phyloP scores from a whole-genome alignment of 768 basidiomycete species.

The Pulveroboletus sp. region DNA sequence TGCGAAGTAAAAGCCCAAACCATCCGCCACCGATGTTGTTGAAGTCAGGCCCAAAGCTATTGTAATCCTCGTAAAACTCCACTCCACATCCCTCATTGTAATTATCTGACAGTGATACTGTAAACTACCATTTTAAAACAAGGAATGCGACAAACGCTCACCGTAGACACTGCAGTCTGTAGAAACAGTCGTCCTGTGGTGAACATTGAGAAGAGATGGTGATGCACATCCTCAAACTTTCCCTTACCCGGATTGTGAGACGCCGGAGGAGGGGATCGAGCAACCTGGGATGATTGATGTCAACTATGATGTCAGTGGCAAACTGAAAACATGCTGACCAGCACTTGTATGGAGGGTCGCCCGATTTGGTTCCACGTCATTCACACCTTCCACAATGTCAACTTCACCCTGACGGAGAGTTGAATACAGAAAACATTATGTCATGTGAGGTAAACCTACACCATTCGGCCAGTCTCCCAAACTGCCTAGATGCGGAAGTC shows the following conservation, averaged over 20 bases:
- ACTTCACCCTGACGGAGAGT: slow-evolving; percentile 24
- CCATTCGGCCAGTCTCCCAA: slow-evolving; percentile 30
- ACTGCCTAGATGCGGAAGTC: slow-evolving; percentile 21
- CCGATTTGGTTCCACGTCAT: slow-evolving; percentile 49
- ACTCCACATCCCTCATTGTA: slow-evolving; percentile 40
- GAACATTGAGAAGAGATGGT: neutral
- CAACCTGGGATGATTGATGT: slow-evolving; percentile 17
- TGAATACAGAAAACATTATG: neutral
- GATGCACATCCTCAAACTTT: neutral
- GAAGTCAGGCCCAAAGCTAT: slow-evolving; percentile 29
- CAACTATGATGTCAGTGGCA: neutral
- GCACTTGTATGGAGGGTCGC: slow-evolving; percentile 56
- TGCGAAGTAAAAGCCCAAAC: slow-evolving; percentile 11
- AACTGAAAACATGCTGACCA: slow-evolving; percentile 27
- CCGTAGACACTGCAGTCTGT: slow-evolving; percentile 25
- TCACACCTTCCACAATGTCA: slow-evolving; percentile 42
- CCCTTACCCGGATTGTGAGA: slow-evolving; percentile 24
- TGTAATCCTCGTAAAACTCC: slow-evolving; percentile 15
- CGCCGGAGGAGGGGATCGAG: slow-evolving; percentile 23
- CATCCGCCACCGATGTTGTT: slow-evolving; percentile 39
- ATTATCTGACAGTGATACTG: slow-evolving; percentile 15
- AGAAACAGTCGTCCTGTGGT: slow-evolving; percentile 14
- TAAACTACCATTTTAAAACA: slow-evolving; percentile 1
- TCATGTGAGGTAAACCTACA: slow-evolving; percentile 9
- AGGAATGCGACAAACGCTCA: neutral